A percentile compares a stretch with the other conserved stretches of the same genome.
phyloP scores from a whole-genome alignment of 257 asterid species.

The Solanum paucissectum region DNA sequence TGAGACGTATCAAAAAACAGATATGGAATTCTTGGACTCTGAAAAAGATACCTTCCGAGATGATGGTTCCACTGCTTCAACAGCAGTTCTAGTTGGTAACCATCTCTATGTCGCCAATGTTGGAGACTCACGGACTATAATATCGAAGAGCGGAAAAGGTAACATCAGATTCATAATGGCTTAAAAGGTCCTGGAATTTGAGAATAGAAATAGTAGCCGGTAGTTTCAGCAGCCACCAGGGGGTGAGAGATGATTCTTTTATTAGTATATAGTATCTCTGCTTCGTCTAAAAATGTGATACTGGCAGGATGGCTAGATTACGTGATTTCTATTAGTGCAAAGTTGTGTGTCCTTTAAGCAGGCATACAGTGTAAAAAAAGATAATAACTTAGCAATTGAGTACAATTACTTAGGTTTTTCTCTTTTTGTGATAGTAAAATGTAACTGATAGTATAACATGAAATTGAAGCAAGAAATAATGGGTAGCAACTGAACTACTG shows the following conservation, averaged over 20 bases:
- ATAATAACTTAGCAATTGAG: not conserved
- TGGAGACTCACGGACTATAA: conserved; percentile 94
- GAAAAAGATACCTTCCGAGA: conserved; percentile 88
- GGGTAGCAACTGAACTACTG: not conserved
- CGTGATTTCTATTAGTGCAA: not conserved
- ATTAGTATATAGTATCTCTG: not conserved
- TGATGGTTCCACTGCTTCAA: conserved; percentile 97
- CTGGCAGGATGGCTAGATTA: not conserved
- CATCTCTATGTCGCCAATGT: conserved; percentile 97
- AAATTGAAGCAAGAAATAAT: not conserved
- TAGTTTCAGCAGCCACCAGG: not conserved
- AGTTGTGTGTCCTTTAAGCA: not conserved
- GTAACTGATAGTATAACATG: not conserved
- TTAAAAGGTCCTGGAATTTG: not conserved
- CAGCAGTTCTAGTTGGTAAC: conserved; percentile 81
- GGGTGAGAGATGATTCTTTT: not conserved
- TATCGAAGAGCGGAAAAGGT: conserved; percentile 94
- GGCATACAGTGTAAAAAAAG: not conserved
- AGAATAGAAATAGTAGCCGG: not conserved
- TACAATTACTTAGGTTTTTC: not conserved
- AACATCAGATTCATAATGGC: not conserved
- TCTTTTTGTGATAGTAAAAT: not conserved
- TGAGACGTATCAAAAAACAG: conserved; percentile 83
- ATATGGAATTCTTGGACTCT: conserved; percentile 71
- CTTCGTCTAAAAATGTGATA: not conserved